Conservation (phyloP, 371 early-diverging fungal species). For the Mortierella sp. region DNA sequence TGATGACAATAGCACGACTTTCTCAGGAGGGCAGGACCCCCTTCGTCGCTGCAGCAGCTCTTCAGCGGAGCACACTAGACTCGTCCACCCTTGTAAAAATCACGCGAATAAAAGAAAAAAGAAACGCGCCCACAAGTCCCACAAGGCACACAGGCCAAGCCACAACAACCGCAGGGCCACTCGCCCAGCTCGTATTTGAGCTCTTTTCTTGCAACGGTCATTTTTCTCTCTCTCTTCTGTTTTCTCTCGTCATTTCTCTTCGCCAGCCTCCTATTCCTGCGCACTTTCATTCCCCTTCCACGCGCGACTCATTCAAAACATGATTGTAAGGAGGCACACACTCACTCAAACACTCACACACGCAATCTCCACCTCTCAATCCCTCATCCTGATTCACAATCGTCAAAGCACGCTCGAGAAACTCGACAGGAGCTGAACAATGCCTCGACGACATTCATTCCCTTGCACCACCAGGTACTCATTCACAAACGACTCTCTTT, state of each 20-base stretch:
- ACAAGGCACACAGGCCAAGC: neutral
- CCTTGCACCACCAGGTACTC: neutral
- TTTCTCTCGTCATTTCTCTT: neutral
- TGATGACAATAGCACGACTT: conserved; percentile 71
- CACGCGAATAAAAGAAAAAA: neutral
- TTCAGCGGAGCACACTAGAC: conserved; percentile 33
- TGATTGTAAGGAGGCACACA: neutral
- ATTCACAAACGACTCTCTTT: neutral
- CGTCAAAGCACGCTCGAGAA: neutral
- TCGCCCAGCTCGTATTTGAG: conserved; percentile 7
- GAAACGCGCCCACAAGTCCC: no score
- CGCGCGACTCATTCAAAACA: neutral
- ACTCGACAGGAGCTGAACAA: neutral
- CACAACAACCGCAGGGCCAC: neutral
- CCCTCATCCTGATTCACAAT: neutral
- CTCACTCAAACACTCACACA: neutral
- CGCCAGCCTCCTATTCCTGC: no score
- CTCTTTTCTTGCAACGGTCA: no score
- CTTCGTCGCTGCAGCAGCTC: conserved; percentile 31
- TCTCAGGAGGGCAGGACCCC: conserved; percentile 59
- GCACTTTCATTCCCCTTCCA: neutral
- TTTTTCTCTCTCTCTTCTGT: neutral
- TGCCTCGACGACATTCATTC: neutral
- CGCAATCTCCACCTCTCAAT: neutral
- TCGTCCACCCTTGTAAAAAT: neutral